These are phyloP conservation scores for Eragrostis curvula DNA, from an alignment of 176 grass and related monocot species.

Conservation along the genomic window DNA sequence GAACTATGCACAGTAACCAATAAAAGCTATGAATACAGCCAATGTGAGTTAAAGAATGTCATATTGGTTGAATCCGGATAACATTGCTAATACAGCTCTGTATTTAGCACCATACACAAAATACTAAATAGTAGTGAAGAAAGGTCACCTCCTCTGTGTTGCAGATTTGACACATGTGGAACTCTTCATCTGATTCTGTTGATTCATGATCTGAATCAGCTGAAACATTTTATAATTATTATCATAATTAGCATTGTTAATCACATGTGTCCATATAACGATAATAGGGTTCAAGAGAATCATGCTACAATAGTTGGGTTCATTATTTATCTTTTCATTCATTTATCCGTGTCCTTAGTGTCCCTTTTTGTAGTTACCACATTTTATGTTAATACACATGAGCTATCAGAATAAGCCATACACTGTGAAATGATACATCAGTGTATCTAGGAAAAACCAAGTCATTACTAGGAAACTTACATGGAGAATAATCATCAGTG, in stretches of 20 bases:
- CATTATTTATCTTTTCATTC: slow-evolving; percentile 21
- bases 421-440: neutral
- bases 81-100: slow-evolving; percentile 12
- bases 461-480: slow-evolving; percentile 55
- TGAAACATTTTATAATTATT: slow-evolving; percentile 57
- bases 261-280: slow-evolving; percentile 15
- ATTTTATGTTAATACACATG: slow-evolving; percentile 19
- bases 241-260: slow-evolving; percentile 22
- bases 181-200: slow-evolving; percentile 94
- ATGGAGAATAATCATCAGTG: slow-evolving; percentile 86
- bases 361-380: neutral
- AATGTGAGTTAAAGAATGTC: slow-evolving; percentile 12
- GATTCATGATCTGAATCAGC: slow-evolving; percentile 90
- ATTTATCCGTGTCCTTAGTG: neutral
- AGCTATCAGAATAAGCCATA: slow-evolving; percentile 3
- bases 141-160: slow-evolving; percentile 86
- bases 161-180: slow-evolving; percentile 97
- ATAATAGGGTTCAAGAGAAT: neutral
- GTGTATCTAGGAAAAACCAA: neutral
- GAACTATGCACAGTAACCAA: neutral
- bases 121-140: slow-evolving; percentile 26
- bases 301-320: too few species aligned
- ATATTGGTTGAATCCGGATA: slow-evolving; percentile 21
- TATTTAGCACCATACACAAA: slow-evolving; percentile 26
- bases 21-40: neutral